These are phyloP conservation scores for Fusarium nurragi DNA, from an alignment of 2,329 filamentous ascomycete genomes.

Conservation along the genomic window DNA sequence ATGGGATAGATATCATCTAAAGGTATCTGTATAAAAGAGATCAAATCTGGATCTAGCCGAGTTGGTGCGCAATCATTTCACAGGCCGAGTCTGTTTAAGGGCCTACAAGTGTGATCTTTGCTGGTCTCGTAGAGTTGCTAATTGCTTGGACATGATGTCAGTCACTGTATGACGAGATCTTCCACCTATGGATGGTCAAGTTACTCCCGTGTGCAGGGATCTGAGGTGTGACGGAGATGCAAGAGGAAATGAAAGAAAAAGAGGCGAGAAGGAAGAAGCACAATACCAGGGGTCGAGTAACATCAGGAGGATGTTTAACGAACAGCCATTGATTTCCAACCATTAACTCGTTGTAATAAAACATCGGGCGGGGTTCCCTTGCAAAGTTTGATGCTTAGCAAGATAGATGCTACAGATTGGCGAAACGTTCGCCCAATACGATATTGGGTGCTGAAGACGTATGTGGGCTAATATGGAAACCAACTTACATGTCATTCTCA, in stretches of 20 bases:
- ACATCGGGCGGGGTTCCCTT: constrained; percentile 7
- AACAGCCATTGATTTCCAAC: constrained; percentile 1
- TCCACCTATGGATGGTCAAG: not conserved
- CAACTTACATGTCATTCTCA: not conserved
- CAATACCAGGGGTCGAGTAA: constrained; percentile 31
- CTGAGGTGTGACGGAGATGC: constrained; percentile 19
- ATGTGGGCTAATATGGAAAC: not conserved
- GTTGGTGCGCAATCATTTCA: no score
- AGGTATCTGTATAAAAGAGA: no score
- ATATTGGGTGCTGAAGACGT: not conserved
- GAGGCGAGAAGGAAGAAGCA: constrained; percentile 33
- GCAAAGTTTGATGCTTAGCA: constrained; percentile 1
- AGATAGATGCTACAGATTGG: constrained; percentile 4
- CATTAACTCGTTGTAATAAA: not conserved
- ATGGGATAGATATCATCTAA: no score
- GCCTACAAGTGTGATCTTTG: no score
- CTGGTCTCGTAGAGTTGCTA: no score
- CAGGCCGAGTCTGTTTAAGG: no score
- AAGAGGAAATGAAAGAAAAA: constrained; percentile 3
- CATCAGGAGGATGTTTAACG: constrained; percentile 7
- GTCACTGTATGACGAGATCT: not conserved
- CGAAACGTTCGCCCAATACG: not conserved
- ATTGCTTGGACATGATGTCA: not conserved
- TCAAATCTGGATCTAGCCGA: no score
- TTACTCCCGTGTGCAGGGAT: constrained; percentile 6